Evolutionary conservation across 495 filamentous ascomycete genomes (phyloP).

Genomic region (Daldinia grandis): DNA sequence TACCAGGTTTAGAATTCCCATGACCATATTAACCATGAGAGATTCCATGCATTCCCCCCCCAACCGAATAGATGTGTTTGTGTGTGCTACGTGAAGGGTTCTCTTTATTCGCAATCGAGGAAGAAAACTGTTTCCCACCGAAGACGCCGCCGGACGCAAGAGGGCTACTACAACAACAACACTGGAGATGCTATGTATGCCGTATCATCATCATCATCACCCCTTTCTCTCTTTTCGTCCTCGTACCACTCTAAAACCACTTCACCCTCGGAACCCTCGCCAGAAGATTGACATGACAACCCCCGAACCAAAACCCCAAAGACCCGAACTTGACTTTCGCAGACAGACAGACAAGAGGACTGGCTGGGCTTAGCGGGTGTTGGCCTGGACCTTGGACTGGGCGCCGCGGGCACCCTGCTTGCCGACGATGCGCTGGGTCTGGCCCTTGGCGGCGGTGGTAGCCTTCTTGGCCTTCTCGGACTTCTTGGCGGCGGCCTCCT

Average conservation of each 20-base stretch:
- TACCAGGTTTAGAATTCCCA: conserved; percentile 42
- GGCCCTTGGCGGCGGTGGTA: conserved; percentile 74
- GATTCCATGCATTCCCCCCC: conserved; percentile 39
- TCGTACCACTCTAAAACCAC: not conserved
- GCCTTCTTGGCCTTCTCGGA: conserved; percentile 98
- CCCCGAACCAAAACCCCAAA: conserved; percentile 5
- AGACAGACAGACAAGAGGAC: not conserved
- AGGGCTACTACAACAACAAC: conserved; percentile 26
- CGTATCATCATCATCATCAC: conserved; percentile 32
- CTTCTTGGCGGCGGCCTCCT: conserved; percentile 91
- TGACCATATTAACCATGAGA: conserved; percentile 36
- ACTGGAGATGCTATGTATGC: not conserved
- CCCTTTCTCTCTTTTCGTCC: conserved; percentile 22
- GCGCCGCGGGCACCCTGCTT: conserved; percentile 98
- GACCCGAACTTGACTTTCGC: not conserved
- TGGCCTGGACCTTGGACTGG: conserved; percentile 83
- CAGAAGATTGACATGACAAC: not conserved
- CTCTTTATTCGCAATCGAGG: conserved; percentile 41
- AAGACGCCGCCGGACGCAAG: conserved; percentile 46
- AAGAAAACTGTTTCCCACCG: conserved; percentile 43
- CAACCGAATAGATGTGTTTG: conserved; percentile 37
- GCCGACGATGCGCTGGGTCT: conserved; percentile 79
- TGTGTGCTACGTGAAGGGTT: conserved; percentile 10
- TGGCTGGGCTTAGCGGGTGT: conserved; percentile 73
- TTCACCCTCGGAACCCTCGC: conserved; percentile 2